Evolutionary conservation across 2,329 filamentous ascomycete species (phyloP).

Genomic region (Coniella vitis): DNA sequence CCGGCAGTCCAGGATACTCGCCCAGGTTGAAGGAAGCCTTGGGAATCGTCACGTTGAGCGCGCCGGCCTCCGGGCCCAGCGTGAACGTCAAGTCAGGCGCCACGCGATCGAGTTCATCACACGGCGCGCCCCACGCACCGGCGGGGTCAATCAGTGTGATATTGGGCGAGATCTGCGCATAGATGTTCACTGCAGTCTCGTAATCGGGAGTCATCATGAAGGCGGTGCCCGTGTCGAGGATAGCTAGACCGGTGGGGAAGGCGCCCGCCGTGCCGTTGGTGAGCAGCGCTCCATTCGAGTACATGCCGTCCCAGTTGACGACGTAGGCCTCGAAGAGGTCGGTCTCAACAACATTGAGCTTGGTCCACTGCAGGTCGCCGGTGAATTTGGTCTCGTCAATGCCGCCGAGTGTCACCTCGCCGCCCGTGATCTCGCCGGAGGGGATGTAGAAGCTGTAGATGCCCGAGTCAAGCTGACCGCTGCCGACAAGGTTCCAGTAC

Average conservation of each 20-base stretch:
- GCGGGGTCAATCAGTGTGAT: constrained; percentile 25
- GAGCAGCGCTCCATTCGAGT: constrained; percentile 20
- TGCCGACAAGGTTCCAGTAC: constrained; percentile 25
- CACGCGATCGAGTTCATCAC: constrained; percentile 23
- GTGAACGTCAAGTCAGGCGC: constrained; percentile 25
- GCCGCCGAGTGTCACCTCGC: constrained; percentile 28
- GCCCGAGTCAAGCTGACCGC: constrained; percentile 20
- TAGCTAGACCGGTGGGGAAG: constrained; percentile 15
- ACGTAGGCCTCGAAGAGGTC: constrained; percentile 20
- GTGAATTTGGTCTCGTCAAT: constrained; percentile 24
- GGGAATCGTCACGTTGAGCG: constrained; percentile 25
- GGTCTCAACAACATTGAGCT: constrained; percentile 19
- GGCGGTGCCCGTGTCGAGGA: constrained; percentile 28
- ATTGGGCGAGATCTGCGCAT: constrained; percentile 24
- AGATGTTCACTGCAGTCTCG: constrained; percentile 23
- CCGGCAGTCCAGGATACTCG: constrained; percentile 22
- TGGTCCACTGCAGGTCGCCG: constrained; percentile 22
- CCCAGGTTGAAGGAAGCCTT: constrained; percentile 27
- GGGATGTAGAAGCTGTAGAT: constrained; percentile 26
- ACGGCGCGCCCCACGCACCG: constrained; percentile 29
- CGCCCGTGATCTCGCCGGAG: constrained; percentile 17
- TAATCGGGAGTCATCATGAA: constrained; percentile 26
- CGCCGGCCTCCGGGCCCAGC: constrained; percentile 19
- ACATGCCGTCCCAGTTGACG: constrained; percentile 22
- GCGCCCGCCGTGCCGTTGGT: constrained; percentile 9